Conservation (phyloP, 306 rosid genomes). For the Heteromeles arbutifolia region DNA sequence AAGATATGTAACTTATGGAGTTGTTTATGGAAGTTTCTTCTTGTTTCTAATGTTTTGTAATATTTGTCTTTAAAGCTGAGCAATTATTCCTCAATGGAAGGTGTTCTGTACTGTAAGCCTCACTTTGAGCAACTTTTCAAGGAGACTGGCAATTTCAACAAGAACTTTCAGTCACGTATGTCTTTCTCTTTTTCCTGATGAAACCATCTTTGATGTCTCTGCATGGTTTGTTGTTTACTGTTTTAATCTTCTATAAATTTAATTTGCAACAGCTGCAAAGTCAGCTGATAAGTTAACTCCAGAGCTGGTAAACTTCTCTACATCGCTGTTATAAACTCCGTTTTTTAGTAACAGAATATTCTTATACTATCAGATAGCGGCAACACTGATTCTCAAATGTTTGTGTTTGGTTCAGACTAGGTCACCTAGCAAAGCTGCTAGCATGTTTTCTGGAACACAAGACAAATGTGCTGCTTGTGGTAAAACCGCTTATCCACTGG, state of each 20-base stretch:
- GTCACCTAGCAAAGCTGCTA: slow-evolving; percentile 86
- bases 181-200: slow-evolving; percentile 7
- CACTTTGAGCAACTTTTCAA: slow-evolving; percentile 96
- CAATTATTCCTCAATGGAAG: slow-evolving; percentile 94
- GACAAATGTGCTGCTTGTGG: slow-evolving; percentile 92
- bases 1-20: neutral
- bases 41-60: neutral
- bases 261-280: slow-evolving; percentile 74
- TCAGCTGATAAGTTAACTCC: slow-evolving; percentile 69
- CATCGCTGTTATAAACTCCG: neutral
- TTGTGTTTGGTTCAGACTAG: slow-evolving; percentile 61
- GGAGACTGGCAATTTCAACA: slow-evolving; percentile 75
- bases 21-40: slow-evolving; percentile 14
- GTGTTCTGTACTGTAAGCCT: slow-evolving; percentile 86
- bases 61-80: slow-evolving; percentile 62
- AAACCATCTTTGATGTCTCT: slow-evolving; percentile 12
- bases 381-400: slow-evolving; percentile 19
- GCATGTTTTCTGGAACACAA: slow-evolving; percentile 96
- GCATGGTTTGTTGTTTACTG: neutral
- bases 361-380: neutral
- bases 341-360: slow-evolving; percentile 3
- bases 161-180: slow-evolving; percentile 85
- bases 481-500: slow-evolving; percentile 90
- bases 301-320: slow-evolving; percentile 56
- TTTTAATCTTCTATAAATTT: slow-evolving; percentile 32